These are phyloP conservation scores for Conringia planisiliqua DNA, from an alignment of 345 rosid species.

Conservation along the genomic window DNA sequence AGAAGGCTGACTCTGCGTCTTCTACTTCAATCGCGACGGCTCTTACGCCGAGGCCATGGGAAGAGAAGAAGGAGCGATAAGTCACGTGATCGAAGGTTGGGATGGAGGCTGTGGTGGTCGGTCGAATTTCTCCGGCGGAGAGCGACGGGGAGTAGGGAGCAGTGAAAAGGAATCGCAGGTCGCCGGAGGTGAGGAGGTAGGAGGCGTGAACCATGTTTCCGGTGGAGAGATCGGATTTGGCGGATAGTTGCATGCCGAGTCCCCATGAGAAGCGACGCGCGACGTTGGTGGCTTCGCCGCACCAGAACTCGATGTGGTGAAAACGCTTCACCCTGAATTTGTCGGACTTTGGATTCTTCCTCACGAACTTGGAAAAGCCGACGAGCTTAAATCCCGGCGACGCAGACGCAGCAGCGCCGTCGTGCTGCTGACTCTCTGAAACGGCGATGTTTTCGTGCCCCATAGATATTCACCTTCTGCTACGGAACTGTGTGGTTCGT, in stretches of 20 bases:
- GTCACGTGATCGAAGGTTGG: constrained; percentile 48
- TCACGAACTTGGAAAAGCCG: constrained; percentile 64
- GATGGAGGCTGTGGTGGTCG: constrained; percentile 43
- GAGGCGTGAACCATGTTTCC: constrained; percentile 83
- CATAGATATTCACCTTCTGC: constrained; percentile 17
- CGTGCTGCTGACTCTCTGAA: neutral
- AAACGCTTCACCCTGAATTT: constrained; percentile 64
- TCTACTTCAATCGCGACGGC: constrained; percentile 72
- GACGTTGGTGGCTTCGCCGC: constrained; percentile 75
- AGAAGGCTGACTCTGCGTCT: constrained; percentile 65
- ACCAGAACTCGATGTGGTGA: constrained; percentile 96
- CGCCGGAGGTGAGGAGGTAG: constrained; percentile 77
- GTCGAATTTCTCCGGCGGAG: constrained; percentile 35
- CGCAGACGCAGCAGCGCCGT: neutral
- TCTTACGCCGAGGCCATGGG: constrained; percentile 72
- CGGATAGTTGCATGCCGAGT: constrained; percentile 75
- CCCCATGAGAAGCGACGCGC: constrained; percentile 92
- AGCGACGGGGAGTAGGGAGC: constrained; percentile 87
- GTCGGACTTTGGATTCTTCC: constrained; percentile 69
- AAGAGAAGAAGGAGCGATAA: constrained; percentile 51
- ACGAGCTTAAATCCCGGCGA: constrained; percentile 51
- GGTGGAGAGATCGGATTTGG: constrained; percentile 92
- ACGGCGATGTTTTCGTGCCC: constrained; percentile 11
- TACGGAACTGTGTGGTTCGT: neutral
- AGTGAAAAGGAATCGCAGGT: constrained; percentile 73